Conservation (phyloP, 1,139 yeast genomes). For the Hemisphaericaspora xylofermentans region DNA sequence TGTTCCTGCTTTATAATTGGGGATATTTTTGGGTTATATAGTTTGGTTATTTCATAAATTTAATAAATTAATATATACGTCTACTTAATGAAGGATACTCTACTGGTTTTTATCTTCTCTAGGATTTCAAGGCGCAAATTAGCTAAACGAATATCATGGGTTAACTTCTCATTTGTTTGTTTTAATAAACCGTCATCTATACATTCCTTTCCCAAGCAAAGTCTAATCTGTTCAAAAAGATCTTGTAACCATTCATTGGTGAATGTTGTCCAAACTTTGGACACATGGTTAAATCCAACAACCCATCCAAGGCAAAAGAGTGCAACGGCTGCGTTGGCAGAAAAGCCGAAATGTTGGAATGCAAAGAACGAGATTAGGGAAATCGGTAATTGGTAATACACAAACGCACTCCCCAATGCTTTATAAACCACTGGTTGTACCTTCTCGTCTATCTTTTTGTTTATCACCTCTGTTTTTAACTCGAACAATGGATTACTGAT, state of each 20-base stretch:
- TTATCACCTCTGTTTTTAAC: slow-evolving; percentile 32
- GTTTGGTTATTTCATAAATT: not conserved
- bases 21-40: not conserved
- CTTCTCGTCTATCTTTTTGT: slow-evolving; percentile 27
- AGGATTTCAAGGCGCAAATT: slow-evolving; percentile 21
- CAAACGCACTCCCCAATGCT: slow-evolving; percentile 30
- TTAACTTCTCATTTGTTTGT: slow-evolving; percentile 29
- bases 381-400: slow-evolving; percentile 42
- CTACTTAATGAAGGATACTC: slow-evolving; percentile 6
- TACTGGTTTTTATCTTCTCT: slow-evolving; percentile 6
- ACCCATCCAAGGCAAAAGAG: slow-evolving; percentile 42
- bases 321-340: slow-evolving; percentile 34
- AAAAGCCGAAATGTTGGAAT: slow-evolving; percentile 37
- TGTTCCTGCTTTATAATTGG: slow-evolving; percentile 29
- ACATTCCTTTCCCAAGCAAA: slow-evolving; percentile 37
- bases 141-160: slow-evolving; percentile 21
- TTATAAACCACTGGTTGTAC: slow-evolving; percentile 41
- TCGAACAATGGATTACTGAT: slow-evolving; percentile 31
- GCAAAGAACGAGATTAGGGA: slow-evolving; percentile 31
- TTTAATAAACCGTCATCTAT: slow-evolving; percentile 39
- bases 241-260: slow-evolving; percentile 28
- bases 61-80: slow-evolving; percentile 2
- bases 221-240: slow-evolving; percentile 36
- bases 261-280: slow-evolving; percentile 37
- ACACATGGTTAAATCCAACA: slow-evolving; percentile 44